phyloP scores from a whole-genome alignment of 225 moss, liverwort and hornwort genomes.

The Asterella californica region DNA sequence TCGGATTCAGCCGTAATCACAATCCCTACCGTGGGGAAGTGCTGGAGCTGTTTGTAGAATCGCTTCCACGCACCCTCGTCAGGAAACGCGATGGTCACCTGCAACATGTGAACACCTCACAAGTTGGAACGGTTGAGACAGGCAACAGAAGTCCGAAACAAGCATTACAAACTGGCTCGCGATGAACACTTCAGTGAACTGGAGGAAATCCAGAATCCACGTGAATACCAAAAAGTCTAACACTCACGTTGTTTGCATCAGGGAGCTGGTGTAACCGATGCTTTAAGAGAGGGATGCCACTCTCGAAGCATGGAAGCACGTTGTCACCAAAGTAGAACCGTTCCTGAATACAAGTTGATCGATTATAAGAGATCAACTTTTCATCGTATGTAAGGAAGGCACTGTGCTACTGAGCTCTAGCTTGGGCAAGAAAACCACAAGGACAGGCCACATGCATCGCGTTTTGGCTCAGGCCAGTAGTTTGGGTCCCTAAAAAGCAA shows the following conservation, averaged over 20 bases:
- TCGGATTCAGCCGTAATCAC: background rate
- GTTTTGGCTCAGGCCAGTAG: background rate
- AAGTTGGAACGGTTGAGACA: background rate
- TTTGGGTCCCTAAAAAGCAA: background rate
- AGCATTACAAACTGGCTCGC: background rate
- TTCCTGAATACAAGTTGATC: slow-evolving; percentile 47
- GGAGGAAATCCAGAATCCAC: background rate
- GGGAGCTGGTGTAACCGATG: slow-evolving; percentile 98
- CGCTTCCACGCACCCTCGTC: slow-evolving; percentile 99
- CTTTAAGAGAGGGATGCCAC: slow-evolving; percentile 95
- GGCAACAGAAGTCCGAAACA: background rate
- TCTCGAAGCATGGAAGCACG: slow-evolving; percentile 98
- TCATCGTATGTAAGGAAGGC: background rate
- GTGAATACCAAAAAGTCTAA: background rate
- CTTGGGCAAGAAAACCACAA: background rate
- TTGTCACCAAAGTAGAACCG: slow-evolving; percentile 98
- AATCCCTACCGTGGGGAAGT: slow-evolving; percentile 74
- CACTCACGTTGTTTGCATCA: slow-evolving; percentile 72
- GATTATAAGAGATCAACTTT: background rate
- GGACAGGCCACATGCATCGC: background rate
- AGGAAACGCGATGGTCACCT: slow-evolving; percentile 96
- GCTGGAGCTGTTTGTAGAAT: slow-evolving; percentile 98
- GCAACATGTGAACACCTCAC: background rate
- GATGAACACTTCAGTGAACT: background rate
- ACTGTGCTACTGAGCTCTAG: background rate